A percentile compares a stretch with the other conserved stretches of the same genome.
These are phyloP conservation scores for Phytopythium montanum DNA, from an alignment of 352 stramenopile species.

Conservation along the genomic window DNA sequence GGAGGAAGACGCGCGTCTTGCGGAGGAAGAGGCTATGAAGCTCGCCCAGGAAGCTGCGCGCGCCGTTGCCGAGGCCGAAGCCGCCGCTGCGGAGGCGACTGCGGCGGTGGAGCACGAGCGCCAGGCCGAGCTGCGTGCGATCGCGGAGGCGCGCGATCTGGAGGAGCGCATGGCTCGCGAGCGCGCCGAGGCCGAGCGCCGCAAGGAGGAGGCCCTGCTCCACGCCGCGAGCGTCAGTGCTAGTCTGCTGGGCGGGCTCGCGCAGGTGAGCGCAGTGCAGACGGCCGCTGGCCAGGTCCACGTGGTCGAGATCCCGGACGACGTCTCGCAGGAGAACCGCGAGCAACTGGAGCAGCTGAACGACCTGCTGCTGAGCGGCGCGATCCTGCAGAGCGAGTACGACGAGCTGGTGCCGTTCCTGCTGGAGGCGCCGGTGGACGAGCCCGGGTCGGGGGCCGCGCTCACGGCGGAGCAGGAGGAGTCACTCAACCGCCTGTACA, in stretches of 20 bases:
- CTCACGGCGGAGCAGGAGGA: slow-evolving; percentile 81
- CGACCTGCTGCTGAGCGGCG: slow-evolving; percentile 75
- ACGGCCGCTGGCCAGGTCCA: slow-evolving; percentile 67
- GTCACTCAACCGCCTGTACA: slow-evolving; percentile 76
- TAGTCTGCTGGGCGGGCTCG: slow-evolving; percentile 67
- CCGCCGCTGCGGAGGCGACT: slow-evolving; percentile 66
- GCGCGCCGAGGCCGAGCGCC: slow-evolving; percentile 52
- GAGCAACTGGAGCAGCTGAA: slow-evolving; percentile 86
- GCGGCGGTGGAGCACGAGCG: slow-evolving; percentile 78
- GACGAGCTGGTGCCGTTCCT: slow-evolving; percentile 87
- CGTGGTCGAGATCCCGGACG: slow-evolving; percentile 79
- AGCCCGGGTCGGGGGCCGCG: slow-evolving; percentile 43
- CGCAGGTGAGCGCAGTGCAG: slow-evolving; percentile 74
- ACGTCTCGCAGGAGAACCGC: slow-evolving; percentile 82
- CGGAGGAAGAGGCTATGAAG: slow-evolving; percentile 58
- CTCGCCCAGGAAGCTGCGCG: slow-evolving; percentile 49
- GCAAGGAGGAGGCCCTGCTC: slow-evolving; percentile 57
- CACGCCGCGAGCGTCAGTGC: slow-evolving; percentile 77
- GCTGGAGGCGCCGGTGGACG: slow-evolving; percentile 62
- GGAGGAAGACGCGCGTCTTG: slow-evolving; percentile 68
- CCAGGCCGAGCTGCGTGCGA: slow-evolving; percentile 76
- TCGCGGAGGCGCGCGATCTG: slow-evolving; percentile 65
- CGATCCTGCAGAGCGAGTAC: slow-evolving; percentile 83
- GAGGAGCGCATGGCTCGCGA: slow-evolving; percentile 55
- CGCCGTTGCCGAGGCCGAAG: slow-evolving; percentile 57